These are phyloP conservation scores for Venustampulla echinocandica DNA, from an alignment of 495 filamentous ascomycete species.

Conservation along the genomic window DNA sequence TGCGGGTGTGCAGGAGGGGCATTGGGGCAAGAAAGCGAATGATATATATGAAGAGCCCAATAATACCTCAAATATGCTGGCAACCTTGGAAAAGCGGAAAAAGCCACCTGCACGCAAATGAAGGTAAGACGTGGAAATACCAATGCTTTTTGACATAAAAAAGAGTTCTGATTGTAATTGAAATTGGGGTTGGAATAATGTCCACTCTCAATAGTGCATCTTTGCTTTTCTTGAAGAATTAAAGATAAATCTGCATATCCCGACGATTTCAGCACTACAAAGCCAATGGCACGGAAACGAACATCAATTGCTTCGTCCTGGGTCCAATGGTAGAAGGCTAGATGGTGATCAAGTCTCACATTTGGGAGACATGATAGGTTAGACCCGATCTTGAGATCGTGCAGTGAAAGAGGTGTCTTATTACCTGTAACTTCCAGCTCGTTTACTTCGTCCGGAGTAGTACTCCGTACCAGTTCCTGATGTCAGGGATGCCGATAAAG, in stretches of 20 bases:
- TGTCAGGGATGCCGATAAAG: conserved; percentile 15
- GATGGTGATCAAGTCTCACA: conserved; percentile 1
- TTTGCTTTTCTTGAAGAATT: conserved; percentile 14
- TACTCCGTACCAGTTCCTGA: too few species aligned
- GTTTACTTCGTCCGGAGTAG: too few species aligned
- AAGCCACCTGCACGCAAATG: conserved; percentile 13
- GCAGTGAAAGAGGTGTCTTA: conserved; percentile 10
- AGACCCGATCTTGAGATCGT: conserved; percentile 9
- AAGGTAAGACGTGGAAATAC: conserved; percentile 7
- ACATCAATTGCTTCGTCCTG: not conserved
- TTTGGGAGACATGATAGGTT: conserved; percentile 10
- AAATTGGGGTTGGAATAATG: not conserved
- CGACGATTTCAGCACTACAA: conserved; percentile 1
- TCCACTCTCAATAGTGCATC: not conserved
- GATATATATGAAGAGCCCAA: conserved; percentile 9
- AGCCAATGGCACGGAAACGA: conserved; percentile 13
- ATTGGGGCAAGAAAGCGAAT: not conserved
- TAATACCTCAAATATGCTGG: conserved; percentile 4
- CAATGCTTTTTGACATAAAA: conserved; percentile 4
- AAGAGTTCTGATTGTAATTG: not conserved
- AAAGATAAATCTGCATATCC: conserved; percentile 14
- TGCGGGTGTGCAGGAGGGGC: conserved; percentile 1
- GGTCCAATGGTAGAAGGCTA: not conserved
- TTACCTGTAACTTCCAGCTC: conserved; percentile 3
- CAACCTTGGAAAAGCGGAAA: not conserved